phyloP scores from a whole-genome alignment of 2,329 filamentous ascomycete species.

The Coniochaeta prunicola region DNA sequence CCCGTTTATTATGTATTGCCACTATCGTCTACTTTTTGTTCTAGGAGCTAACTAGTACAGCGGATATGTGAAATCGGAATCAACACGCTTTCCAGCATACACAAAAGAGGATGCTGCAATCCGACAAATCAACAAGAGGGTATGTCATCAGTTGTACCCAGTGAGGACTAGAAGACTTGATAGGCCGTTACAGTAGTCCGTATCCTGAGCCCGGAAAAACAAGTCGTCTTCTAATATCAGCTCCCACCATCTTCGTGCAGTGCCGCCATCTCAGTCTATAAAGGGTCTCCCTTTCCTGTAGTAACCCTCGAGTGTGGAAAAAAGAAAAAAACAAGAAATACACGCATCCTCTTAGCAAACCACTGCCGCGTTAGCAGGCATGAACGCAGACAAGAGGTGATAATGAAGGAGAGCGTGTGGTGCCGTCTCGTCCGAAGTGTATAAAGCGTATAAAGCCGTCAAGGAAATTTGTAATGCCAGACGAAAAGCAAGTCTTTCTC shows the following conservation, averaged over 20 bases:
- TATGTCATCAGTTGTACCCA: background rate
- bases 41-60: background rate
- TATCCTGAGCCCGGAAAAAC: background rate
- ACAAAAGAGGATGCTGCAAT: background rate
- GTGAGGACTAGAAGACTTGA: background rate
- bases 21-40: background rate
- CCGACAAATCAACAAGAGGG: background rate
- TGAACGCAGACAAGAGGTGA: background rate
- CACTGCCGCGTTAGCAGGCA: background rate
- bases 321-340: no score
- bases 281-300: background rate
- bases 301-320: background rate
- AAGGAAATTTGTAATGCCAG: background rate
- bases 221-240: background rate
- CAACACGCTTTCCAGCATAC: background rate
- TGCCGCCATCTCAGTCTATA: background rate
- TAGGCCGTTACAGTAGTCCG: background rate
- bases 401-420: background rate
- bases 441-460: background rate
- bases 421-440: slow-evolving; percentile 1
- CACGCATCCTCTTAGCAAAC: background rate
- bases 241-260: background rate
- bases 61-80: background rate
- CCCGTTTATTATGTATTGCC: background rate
- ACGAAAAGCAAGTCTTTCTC: background rate